Percentiles rank a stretch among this genome's conserved stretches.
These are phyloP conservation scores for Gossypium aridum DNA, from an alignment of 441 rosid species.

Conservation along the genomic window DNA sequence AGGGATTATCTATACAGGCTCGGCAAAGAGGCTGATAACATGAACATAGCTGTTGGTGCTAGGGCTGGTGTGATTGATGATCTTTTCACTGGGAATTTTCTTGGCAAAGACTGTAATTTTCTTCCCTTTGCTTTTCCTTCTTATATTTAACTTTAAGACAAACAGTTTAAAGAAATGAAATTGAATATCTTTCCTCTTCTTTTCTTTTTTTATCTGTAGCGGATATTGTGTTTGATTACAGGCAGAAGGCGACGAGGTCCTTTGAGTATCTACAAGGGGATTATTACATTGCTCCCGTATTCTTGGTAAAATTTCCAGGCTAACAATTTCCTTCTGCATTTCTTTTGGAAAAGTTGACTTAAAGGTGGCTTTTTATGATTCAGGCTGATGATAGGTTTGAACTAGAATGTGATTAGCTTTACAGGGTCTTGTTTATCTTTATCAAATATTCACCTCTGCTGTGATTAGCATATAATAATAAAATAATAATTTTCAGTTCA, in stretches of 20 bases:
- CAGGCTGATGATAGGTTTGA: not conserved
- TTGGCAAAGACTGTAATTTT: conserved; percentile 69
- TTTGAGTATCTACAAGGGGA: conserved; percentile 90
- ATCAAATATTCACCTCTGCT: not conserved
- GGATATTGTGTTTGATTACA: conserved; percentile 92
- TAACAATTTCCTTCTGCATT: not conserved
- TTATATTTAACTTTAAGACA: not conserved
- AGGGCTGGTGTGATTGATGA: conserved; percentile 71
- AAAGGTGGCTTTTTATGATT: not conserved
- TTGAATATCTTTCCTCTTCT: no score
- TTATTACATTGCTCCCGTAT: conserved; percentile 80
- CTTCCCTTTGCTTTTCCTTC: conserved; percentile 1
- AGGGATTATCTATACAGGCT: conserved; percentile 76
- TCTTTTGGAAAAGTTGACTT: not conserved
- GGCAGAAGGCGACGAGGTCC: conserved; percentile 82
- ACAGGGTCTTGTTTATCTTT: not conserved
- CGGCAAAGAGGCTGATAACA: conserved; percentile 74
- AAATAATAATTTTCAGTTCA: not conserved
- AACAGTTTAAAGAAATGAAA: not conserved
- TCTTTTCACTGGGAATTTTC: conserved; percentile 75
- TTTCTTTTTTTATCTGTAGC: conserved; percentile 47
- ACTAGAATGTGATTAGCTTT: not conserved
- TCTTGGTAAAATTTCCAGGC: conserved; percentile 44
- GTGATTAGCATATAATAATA: not conserved
- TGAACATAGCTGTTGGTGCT: conserved; percentile 87